These are phyloP conservation scores for Fusarium nygamai DNA, from an alignment of 2,329 filamentous ascomycete species.

Conservation along the genomic window DNA sequence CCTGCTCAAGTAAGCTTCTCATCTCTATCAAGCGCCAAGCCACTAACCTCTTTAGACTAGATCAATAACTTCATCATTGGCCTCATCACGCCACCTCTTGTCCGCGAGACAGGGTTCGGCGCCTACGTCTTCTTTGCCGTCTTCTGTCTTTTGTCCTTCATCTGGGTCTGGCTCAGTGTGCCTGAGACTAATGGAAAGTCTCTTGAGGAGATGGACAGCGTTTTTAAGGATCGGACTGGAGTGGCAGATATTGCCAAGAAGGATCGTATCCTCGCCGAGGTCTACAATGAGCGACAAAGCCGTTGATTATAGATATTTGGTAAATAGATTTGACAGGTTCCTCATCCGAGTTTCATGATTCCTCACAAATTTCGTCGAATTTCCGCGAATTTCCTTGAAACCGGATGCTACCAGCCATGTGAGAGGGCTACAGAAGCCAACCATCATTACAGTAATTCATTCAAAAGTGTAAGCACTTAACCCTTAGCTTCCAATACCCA, in stretches of 20 bases:
- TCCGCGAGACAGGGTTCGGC: constrained; percentile 59
- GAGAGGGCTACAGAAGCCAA: too few species aligned
- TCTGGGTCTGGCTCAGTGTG: constrained; percentile 62
- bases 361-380: too few species aligned
- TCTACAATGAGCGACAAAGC: not conserved
- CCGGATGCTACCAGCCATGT: rapidly evolving
- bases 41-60: constrained; percentile 54
- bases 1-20: constrained; percentile 56
- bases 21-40: rapidly evolving
- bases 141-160: constrained; percentile 65
- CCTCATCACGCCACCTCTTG: constrained; percentile 53
- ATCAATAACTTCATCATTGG: constrained; percentile 70
- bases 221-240: constrained; percentile 44
- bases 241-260: constrained; percentile 27
- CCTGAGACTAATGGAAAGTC: constrained; percentile 66
- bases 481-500: not conserved
- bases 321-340: rapidly evolving
- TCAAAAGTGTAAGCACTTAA: not conserved
- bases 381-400: not conserved
- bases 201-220: constrained; percentile 63
- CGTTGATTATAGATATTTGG: not conserved
- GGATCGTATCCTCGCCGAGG: not conserved
- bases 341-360: not conserved
- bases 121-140: constrained; percentile 69
- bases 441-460: not conserved